These are phyloP conservation scores for Aurantiochytrium sp. DNA, from an alignment of 108 stramenopile species.

Conservation along the genomic window DNA sequence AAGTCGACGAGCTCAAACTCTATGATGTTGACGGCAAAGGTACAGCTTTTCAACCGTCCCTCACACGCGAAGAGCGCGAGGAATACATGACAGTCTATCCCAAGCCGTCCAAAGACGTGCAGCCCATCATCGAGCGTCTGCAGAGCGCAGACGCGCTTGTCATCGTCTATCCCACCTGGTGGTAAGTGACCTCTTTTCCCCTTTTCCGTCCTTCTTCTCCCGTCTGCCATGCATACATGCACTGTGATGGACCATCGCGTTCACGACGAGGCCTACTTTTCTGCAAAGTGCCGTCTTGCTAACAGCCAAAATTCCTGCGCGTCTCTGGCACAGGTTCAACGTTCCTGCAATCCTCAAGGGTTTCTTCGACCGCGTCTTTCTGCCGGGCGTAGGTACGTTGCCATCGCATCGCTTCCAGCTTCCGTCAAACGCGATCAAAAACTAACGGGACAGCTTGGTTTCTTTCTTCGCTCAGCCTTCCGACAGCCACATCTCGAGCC, in stretches of 20 bases:
- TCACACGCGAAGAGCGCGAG: background rate
- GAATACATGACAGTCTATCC: background rate
- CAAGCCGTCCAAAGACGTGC: background rate
- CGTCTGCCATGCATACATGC: background rate
- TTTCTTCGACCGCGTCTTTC: background rate
- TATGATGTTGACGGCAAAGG: background rate
- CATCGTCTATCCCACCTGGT: slow-evolving; percentile 7
- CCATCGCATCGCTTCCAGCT: background rate
- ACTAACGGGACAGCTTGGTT: background rate
- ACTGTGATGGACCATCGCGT: background rate
- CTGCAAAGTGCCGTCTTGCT: too few relatives aligned
- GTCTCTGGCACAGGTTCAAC: background rate
- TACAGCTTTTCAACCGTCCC: background rate
- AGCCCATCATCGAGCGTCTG: background rate
- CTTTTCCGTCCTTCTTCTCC: background rate
- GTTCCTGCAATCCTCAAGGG: background rate
- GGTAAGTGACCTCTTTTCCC: background rate
- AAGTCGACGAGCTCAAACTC: background rate
- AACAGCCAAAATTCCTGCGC: too few relatives aligned
- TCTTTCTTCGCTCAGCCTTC: background rate
- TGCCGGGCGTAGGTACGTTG: background rate
- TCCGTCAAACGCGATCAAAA: background rate
- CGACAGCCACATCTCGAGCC: background rate
- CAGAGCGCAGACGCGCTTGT: background rate
- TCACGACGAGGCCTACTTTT: too few relatives aligned